Conservation (phyloP, 73 alveolate species). For the Stentor coeruleus region DNA sequence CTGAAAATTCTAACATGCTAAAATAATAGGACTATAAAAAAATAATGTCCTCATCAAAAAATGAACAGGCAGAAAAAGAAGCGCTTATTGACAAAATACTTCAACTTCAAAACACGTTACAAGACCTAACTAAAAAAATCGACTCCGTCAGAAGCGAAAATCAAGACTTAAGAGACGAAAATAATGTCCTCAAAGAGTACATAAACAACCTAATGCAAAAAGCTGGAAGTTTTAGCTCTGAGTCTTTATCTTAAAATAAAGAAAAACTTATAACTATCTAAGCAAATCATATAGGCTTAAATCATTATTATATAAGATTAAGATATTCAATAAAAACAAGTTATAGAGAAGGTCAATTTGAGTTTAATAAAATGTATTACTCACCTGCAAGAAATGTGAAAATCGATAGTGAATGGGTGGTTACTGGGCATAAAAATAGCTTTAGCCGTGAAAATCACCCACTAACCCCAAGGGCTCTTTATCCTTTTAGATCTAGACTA, state of each 20-base stretch:
- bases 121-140: constrained; percentile 23
- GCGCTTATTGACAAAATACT: constrained; percentile 24
- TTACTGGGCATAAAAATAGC: background rate
- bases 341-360: no score
- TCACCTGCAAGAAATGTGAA: background rate
- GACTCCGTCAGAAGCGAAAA: constrained; percentile 22
- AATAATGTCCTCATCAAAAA: no score
- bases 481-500: background rate
- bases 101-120: constrained; percentile 24
- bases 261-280: no score
- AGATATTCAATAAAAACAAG: no score
- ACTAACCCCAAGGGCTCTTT: background rate
- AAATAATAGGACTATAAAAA: no score
- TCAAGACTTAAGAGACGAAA: constrained; percentile 23
- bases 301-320: no score
- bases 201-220: constrained; percentile 22
- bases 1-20: no score
- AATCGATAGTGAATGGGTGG: background rate
- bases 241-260: background rate
- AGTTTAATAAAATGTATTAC: background rate
- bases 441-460: background rate
- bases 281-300: no score
- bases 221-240: constrained; percentile 23
- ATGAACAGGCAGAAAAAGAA: constrained; percentile 13
- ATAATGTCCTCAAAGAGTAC: constrained; percentile 22